Evolutionary conservation across 192 early-diverging fungal species (phyloP).

Genomic region (Coemansia biformis): DNA sequence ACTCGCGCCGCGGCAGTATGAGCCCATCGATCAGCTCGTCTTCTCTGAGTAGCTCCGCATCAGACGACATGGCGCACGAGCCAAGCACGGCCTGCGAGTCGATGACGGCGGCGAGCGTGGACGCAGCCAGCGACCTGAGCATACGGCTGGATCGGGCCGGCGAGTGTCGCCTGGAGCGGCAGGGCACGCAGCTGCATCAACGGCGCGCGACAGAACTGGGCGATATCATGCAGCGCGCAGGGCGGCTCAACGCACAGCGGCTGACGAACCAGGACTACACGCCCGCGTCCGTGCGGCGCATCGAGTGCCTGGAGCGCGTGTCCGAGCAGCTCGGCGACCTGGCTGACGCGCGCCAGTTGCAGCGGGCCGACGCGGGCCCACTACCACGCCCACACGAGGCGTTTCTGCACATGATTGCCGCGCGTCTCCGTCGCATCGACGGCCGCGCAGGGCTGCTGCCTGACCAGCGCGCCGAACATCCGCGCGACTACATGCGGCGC

Average conservation of each 20-base stretch:
- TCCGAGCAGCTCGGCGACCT: slow-evolving; percentile 1
- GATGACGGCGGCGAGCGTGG: not conserved
- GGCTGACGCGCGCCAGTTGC: slow-evolving; percentile 1
- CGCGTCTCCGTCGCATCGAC: slow-evolving; percentile 11
- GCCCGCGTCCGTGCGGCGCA: slow-evolving; percentile 10
- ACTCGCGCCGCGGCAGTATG: no score
- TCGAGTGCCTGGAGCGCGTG: slow-evolving; percentile 23
- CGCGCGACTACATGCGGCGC: slow-evolving; percentile 32
- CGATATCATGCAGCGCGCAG: slow-evolving; percentile 30
- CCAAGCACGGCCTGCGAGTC: slow-evolving; percentile 2
- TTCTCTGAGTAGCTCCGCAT: not conserved
- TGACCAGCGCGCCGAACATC: slow-evolving; percentile 11
- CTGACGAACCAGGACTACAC: slow-evolving; percentile 40
- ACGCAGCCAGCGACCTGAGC: slow-evolving; percentile 21
- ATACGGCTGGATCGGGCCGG: slow-evolving; percentile 27
- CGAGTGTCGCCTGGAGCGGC: slow-evolving; percentile 26
- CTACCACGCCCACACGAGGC: slow-evolving; percentile 11
- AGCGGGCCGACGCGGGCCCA: slow-evolving; percentile 2
- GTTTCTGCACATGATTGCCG: slow-evolving; percentile 23
- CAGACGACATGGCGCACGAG: not conserved
- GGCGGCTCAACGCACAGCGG: slow-evolving; percentile 18
- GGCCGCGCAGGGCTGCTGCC: not conserved
- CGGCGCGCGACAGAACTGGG: slow-evolving; percentile 17
- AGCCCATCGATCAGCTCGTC: no score
- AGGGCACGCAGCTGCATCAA: slow-evolving; percentile 18